Evolutionary conservation across 2,329 filamentous ascomycete species (phyloP).

Genomic region (Pseudonectria buxi): DNA sequence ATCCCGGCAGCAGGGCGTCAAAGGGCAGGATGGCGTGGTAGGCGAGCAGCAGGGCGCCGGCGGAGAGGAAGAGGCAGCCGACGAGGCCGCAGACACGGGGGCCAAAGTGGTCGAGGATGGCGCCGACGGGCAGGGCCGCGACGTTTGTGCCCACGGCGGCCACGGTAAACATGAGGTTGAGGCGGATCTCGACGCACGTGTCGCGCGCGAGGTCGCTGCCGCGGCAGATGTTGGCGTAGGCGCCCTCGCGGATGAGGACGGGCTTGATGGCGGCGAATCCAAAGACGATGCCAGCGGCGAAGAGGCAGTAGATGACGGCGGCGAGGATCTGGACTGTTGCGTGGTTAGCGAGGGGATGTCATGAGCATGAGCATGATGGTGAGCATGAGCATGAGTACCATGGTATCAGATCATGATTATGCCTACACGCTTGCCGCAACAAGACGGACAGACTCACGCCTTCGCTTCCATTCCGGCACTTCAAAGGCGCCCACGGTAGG

Average conservation of each 20-base stretch:
- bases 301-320: constrained; percentile 47
- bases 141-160: constrained; percentile 86
- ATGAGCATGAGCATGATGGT: background rate
- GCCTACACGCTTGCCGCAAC: background rate
- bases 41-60: constrained; percentile 68
- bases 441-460: constrained; percentile 33
- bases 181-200: constrained; percentile 47
- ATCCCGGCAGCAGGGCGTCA: constrained; percentile 69
- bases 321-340: constrained; percentile 22
- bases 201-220: constrained; percentile 19
- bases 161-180: constrained; percentile 90
- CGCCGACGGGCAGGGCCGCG: constrained; percentile 76
- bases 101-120: constrained; percentile 75
- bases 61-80: constrained; percentile 60
- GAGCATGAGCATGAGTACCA: background rate
- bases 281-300: constrained; percentile 75
- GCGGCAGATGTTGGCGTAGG: constrained; percentile 59
- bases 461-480: constrained; percentile 47
- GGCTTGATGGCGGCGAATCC: constrained; percentile 83
- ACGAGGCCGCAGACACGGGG: constrained; percentile 67
- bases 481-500: constrained; percentile 47
- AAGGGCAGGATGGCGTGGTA: constrained; percentile 52
- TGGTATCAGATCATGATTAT: background rate
- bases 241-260: constrained; percentile 64
- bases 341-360: background rate